A percentile compares a stretch with the other conserved stretches of the same genome.
These are phyloP conservation scores for Knufia fluminis DNA, from an alignment of 2,329 filamentous ascomycete genomes.

Conservation along the genomic window DNA sequence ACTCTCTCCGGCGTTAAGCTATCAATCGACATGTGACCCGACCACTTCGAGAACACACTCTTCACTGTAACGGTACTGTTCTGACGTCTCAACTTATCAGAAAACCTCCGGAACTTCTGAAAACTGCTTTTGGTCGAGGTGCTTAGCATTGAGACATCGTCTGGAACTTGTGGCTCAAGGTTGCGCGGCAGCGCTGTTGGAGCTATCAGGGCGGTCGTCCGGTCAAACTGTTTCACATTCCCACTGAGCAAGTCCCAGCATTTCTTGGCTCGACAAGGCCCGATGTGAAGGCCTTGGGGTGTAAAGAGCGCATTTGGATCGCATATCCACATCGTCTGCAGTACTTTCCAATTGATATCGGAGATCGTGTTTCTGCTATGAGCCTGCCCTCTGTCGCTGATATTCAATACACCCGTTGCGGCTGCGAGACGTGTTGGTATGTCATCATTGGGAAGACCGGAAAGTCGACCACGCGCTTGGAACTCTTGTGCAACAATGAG, in stretches of 20 bases:
- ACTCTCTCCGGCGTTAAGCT: neutral
- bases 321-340: neutral
- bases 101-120: neutral
- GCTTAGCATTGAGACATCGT: neutral
- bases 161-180: neutral
- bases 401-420: neutral
- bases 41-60: neutral
- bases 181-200: neutral
- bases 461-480: neutral
- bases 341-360: neutral
- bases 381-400: neutral
- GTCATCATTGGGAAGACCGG: neutral
- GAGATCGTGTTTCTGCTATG: neutral
- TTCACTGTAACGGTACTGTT: neutral
- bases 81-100: neutral
- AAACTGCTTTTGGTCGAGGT: neutral
- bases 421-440: neutral
- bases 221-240: neutral
- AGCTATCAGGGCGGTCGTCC: neutral
- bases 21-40: slow-evolving; percentile 1
- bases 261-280: neutral
- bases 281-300: neutral
- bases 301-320: neutral
- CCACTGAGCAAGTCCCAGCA: neutral
- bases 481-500: neutral